These are phyloP conservation scores for Ceratobasidium sp. DNA, from an alignment of 1,284 basidiomycete genomes.

Conservation along the genomic window DNA sequence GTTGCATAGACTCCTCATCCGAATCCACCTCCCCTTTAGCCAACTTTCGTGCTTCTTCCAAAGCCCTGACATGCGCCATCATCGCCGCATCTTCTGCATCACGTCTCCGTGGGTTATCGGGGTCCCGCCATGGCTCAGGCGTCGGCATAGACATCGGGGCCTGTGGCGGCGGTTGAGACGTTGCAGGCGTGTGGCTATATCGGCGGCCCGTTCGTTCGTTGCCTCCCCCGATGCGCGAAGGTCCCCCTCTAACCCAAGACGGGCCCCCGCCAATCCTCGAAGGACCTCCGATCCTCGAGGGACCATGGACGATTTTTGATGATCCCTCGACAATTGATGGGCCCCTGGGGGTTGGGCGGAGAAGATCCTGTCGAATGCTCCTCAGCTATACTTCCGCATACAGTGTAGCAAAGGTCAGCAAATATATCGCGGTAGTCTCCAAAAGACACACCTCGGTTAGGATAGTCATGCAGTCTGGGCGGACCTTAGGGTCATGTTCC, in stretches of 20 bases:
- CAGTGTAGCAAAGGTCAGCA: neutral
- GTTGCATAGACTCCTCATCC: slow-evolving; percentile 37
- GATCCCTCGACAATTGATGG: neutral
- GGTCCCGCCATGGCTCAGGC: slow-evolving; percentile 25
- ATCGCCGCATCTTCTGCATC: slow-evolving; percentile 35
- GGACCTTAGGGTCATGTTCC: neutral
- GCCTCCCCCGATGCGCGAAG: neutral
- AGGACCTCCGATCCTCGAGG: slow-evolving; percentile 5
- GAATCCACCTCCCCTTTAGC: slow-evolving; percentile 15
- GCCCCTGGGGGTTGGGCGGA: too few species aligned
- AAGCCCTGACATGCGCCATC: slow-evolving; percentile 20
- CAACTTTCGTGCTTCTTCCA: slow-evolving; percentile 39
- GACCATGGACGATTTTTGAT: neutral
- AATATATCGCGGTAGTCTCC: neutral
- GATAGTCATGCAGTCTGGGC: neutral
- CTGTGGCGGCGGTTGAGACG: slow-evolving; percentile 9
- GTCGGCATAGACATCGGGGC: slow-evolving; percentile 18
- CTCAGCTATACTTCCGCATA: too few species aligned
- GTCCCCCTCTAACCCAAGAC: neutral
- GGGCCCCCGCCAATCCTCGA: slow-evolving; percentile 6
- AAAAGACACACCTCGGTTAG: neutral
- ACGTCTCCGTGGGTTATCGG: neutral
- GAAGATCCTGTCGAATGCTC: too few species aligned
- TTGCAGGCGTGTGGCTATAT: slow-evolving; percentile 25
- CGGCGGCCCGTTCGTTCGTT: neutral